A percentile compares a stretch with the other conserved stretches of the same genome.
Conservation (phyloP, 805 yeast species). For the Spathaspora arborariae region DNA sequence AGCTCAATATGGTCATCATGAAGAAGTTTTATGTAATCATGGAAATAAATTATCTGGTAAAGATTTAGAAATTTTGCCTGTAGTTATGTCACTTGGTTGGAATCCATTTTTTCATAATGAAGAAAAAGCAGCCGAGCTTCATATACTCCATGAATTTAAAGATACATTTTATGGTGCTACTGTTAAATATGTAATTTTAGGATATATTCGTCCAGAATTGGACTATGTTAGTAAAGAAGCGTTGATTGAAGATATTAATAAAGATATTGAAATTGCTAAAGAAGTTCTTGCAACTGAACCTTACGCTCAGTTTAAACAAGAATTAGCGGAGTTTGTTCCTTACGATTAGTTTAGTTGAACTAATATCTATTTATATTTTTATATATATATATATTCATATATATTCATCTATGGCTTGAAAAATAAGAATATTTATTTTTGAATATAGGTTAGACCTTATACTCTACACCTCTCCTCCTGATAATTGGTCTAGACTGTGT, state of each 20-base stretch:
- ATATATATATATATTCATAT: too few relatives aligned
- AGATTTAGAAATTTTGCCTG: constrained; percentile 57
- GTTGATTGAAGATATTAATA: constrained; percentile 74
- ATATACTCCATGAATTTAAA: constrained; percentile 70
- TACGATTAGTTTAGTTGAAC: neutral
- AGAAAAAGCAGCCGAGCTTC: constrained; percentile 81
- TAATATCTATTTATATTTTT: neutral
- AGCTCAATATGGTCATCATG: constrained; percentile 20
- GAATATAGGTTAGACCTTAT: too few relatives aligned
- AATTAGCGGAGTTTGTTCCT: neutral
- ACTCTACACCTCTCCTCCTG: too few relatives aligned
- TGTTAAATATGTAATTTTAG: constrained; percentile 68
- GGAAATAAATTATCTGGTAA: constrained; percentile 50
- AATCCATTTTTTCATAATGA: constrained; percentile 86
- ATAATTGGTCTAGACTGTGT: too few relatives aligned
- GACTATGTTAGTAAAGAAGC: constrained; percentile 83
- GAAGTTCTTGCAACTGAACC: constrained; percentile 33
- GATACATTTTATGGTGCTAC: constrained; percentile 78
- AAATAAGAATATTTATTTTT: neutral
- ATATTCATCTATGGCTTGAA: neutral
- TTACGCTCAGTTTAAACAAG: constrained; percentile 11
- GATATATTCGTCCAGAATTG: constrained; percentile 88
- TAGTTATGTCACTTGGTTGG: constrained; percentile 96
- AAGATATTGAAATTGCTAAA: constrained; percentile 70
- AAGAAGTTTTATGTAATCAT: constrained; percentile 47